Conservation (phyloP, 1,139 yeast species). For the Yamadazyma pseudoaaseri region DNA sequence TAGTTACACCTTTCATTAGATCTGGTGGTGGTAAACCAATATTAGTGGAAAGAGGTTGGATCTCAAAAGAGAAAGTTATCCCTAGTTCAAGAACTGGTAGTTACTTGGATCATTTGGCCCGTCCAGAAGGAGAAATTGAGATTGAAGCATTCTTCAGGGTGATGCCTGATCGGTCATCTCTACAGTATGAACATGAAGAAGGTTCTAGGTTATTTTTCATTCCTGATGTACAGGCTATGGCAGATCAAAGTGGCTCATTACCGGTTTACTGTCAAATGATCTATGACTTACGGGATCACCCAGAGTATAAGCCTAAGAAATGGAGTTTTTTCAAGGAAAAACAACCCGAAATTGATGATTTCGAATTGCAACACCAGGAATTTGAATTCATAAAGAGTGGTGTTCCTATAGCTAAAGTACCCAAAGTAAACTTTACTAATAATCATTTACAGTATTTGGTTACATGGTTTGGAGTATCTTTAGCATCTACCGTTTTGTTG, state of each 20-base stretch:
- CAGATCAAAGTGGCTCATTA: constrained; percentile 59
- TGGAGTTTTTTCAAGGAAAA: background rate
- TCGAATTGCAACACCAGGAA: constrained; percentile 41
- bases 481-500: constrained; percentile 67
- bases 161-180: constrained; percentile 65
- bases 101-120: constrained; percentile 59
- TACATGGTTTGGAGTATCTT: constrained; percentile 90
- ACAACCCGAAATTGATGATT: constrained; percentile 20
- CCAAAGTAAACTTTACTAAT: constrained; percentile 77
- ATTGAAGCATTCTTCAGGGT: constrained; percentile 71
- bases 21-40: constrained; percentile 70
- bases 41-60: constrained; percentile 92
- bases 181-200: constrained; percentile 75
- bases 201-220: constrained; percentile 64
- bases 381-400: constrained; percentile 68
- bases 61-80: constrained; percentile 66
- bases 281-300: constrained; percentile 61
- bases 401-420: constrained; percentile 83
- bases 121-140: constrained; percentile 74
- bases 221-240: constrained; percentile 82
- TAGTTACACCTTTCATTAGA: constrained; percentile 81
- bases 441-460: constrained; percentile 89
- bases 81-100: constrained; percentile 55
- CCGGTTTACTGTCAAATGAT: constrained; percentile 80
- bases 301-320: constrained; percentile 39